Percentiles rank a stretch among this genome's conserved stretches.
Evolutionary conservation across 2,329 filamentous ascomycete species (phyloP).

Genomic region (Fusarium dimerum): DNA sequence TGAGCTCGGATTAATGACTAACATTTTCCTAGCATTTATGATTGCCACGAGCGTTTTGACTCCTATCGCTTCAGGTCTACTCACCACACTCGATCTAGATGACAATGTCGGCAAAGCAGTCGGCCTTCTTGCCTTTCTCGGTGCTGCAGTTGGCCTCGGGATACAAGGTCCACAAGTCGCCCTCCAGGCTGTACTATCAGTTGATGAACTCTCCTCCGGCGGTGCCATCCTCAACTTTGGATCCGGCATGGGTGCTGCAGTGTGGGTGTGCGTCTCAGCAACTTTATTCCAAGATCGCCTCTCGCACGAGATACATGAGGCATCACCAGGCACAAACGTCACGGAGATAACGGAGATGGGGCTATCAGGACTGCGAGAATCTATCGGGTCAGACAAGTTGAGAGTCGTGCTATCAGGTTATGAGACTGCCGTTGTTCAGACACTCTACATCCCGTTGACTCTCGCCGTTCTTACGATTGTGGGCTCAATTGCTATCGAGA

Average conservation of each 20-base stretch:
- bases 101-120: constrained; percentile 24
- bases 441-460: constrained; percentile 22
- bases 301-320: constrained; percentile 11
- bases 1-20: rapidly evolving
- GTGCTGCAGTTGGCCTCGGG: constrained; percentile 21
- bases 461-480: constrained; percentile 18
- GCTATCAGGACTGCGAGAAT: constrained; percentile 15
- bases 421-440: constrained; percentile 24
- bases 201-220: constrained; percentile 23
- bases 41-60: constrained; percentile 20
- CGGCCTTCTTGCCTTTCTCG: constrained; percentile 20
- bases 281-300: constrained; percentile 25
- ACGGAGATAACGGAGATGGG: constrained; percentile 12
- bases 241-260: constrained; percentile 20
- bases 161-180: constrained; percentile 25
- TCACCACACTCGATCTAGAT: constrained; percentile 20
- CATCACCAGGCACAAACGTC: constrained; percentile 10
- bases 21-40: constrained; percentile 22
- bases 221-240: constrained; percentile 27
- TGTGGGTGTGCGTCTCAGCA: constrained; percentile 28
- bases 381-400: constrained; percentile 11
- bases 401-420: constrained; percentile 18
- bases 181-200: constrained; percentile 16
- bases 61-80: constrained; percentile 21
- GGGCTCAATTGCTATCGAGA: constrained; percentile 24